Conservation (phyloP, 1,284 basidiomycete genomes). For the Butyriboletus appendiculatus region DNA sequence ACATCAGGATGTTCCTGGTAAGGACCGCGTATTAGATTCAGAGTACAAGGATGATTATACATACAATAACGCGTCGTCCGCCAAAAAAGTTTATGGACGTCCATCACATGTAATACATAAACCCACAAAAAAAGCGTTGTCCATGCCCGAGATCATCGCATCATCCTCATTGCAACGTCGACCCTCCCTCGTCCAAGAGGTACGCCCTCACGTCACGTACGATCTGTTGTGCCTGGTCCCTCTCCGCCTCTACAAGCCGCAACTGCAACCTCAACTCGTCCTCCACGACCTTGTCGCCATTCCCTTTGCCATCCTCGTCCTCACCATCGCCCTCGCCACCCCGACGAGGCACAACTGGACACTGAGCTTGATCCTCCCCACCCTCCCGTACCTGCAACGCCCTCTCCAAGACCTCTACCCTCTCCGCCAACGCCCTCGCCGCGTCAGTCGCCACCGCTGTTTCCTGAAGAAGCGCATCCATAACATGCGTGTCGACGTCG, state of each 20-base stretch:
- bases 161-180: neutral
- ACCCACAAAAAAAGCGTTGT: neutral
- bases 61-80: neutral
- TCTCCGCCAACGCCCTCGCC: slow-evolving; percentile 22
- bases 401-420: slow-evolving; percentile 27
- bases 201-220: slow-evolving; percentile 19
- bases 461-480: slow-evolving; percentile 17
- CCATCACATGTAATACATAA: neutral
- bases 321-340: neutral
- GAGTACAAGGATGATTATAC: neutral
- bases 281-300: neutral
- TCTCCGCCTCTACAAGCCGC: slow-evolving; percentile 21
- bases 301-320: neutral
- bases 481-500: slow-evolving; percentile 10
- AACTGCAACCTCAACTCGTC: slow-evolving; percentile 16
- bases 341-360: too few relatives aligned
- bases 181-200: slow-evolving; percentile 15
- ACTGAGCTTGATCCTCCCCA: neutral
- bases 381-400: slow-evolving; percentile 7
- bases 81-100: neutral
- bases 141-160: neutral
- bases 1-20: too few relatives aligned
- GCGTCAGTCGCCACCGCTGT: slow-evolving; percentile 15
- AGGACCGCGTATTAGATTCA: neutral
- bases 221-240: slow-evolving; percentile 21